A percentile compares a stretch with the other conserved stretches of the same genome.
Conservation (phyloP, 2,329 filamentous ascomycete genomes). For the Alternaria hordeiaustralica region DNA sequence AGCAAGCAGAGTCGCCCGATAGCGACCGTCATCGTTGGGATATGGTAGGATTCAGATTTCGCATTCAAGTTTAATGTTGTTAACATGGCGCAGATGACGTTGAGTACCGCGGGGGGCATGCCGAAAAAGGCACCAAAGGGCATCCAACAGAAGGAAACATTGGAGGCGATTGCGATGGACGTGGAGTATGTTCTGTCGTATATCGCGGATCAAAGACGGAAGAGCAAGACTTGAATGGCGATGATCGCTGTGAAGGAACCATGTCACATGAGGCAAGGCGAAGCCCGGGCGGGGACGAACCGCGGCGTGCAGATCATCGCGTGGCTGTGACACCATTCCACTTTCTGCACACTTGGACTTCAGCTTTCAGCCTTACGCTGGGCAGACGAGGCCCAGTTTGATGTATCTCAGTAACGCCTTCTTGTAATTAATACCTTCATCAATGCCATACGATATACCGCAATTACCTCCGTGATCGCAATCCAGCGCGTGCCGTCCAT, state of each 20-base stretch:
- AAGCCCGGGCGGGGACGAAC: constrained; percentile 10
- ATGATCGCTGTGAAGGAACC: not conserved
- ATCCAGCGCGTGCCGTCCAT: constrained; percentile 17
- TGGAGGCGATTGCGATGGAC: constrained; percentile 25
- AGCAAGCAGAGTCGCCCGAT: not conserved
- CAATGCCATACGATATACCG: constrained; percentile 5
- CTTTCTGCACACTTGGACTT: constrained; percentile 15
- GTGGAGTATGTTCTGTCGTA: constrained; percentile 25
- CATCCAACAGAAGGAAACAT: constrained; percentile 16
- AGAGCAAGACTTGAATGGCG: not conserved
- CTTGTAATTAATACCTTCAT: constrained; percentile 7
- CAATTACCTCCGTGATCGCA: constrained; percentile 10
- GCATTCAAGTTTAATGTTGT: not conserved
- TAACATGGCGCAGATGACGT: constrained; percentile 70
- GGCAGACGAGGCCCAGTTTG: constrained; percentile 17
- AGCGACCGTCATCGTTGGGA: constrained; percentile 64
- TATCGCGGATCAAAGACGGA: constrained; percentile 18
- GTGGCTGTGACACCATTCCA: constrained; percentile 29
- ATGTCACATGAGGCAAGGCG: constrained; percentile 8
- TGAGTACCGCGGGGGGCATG: constrained; percentile 70
- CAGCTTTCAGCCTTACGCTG: constrained; percentile 39
- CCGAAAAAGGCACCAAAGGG: constrained; percentile 60
- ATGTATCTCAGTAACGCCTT: constrained; percentile 17
- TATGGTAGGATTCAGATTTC: constrained; percentile 56
- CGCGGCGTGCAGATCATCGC: constrained; percentile 1